Conservation (phyloP, 2,329 filamentous ascomycete genomes). For the Plectosphaerella sp. region DNA sequence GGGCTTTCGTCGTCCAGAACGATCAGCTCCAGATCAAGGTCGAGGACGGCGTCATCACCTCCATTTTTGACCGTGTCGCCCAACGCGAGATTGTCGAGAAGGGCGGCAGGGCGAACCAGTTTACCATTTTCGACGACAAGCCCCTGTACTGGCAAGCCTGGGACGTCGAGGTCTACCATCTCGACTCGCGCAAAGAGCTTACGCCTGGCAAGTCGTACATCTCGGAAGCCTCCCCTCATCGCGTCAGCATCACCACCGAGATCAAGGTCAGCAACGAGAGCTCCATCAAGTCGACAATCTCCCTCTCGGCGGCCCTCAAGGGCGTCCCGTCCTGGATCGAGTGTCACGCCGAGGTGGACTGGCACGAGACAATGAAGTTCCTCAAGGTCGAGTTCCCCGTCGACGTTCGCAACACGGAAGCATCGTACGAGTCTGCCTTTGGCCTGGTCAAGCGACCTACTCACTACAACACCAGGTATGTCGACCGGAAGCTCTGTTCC, state of each 20-base stretch:
- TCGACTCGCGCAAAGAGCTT: slow-evolving; percentile 79
- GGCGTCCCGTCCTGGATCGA: slow-evolving; percentile 68
- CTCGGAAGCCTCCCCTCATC: slow-evolving; percentile 65
- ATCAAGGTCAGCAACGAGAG: slow-evolving; percentile 85
- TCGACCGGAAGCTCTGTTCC: background rate
- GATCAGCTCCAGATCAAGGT: slow-evolving; percentile 69
- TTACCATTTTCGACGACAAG: slow-evolving; percentile 96
- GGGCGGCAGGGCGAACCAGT: slow-evolving; percentile 77
- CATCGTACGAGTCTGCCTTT: slow-evolving; percentile 92
- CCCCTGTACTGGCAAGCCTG: slow-evolving; percentile 96
- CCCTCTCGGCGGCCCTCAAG: slow-evolving; percentile 64
- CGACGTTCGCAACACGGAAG: slow-evolving; percentile 84
- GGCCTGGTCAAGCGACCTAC: slow-evolving; percentile 85
- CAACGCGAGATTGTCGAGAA: slow-evolving; percentile 74
- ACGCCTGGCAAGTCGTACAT: slow-evolving; percentile 64
- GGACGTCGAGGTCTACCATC: slow-evolving; percentile 96
- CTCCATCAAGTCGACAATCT: slow-evolving; percentile 82
- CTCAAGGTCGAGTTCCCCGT: slow-evolving; percentile 98
- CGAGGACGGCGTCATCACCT: slow-evolving; percentile 73
- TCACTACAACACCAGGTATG: slow-evolving; percentile 85
- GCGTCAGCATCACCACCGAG: slow-evolving; percentile 76
- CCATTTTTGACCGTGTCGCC: slow-evolving; percentile 70
- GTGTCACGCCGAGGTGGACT: slow-evolving; percentile 83
- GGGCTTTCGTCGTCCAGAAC: slow-evolving; percentile 76
- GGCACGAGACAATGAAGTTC: slow-evolving; percentile 96